These are phyloP conservation scores for Trifolium pratense DNA, from an alignment of 306 rosid species.

Conservation along the genomic window DNA sequence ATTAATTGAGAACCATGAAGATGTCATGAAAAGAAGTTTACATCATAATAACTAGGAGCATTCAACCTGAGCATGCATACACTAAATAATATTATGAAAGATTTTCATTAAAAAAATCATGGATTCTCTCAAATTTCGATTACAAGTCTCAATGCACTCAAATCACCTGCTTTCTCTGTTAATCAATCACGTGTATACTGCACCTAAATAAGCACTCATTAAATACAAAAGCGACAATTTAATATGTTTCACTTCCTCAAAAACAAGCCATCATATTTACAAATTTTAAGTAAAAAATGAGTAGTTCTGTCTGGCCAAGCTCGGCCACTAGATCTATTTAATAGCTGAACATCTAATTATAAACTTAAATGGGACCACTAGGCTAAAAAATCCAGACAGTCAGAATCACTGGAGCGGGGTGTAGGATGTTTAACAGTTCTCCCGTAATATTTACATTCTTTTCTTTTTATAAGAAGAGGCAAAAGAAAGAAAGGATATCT, in stretches of 20 bases:
- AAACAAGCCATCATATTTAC: constrained; percentile 8
- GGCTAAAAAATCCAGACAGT: constrained; percentile 25
- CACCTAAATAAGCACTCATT: constrained; percentile 10
- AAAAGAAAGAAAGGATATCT: constrained; percentile 4
- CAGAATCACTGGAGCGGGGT: constrained; percentile 4
- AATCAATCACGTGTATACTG: neutral
- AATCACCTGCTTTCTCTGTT: neutral
- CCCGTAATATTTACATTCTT: neutral
- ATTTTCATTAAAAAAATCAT: neutral
- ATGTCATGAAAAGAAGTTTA: constrained; percentile 2
- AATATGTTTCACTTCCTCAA: constrained; percentile 22
- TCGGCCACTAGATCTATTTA: constrained; percentile 24
- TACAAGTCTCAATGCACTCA: constrained; percentile 25
- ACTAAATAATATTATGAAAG: constrained; percentile 8
- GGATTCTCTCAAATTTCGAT: constrained; percentile 19
- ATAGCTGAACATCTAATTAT: constrained; percentile 24
- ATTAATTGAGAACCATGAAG: constrained; percentile 30
- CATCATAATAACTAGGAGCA: constrained; percentile 36
- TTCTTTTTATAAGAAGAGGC: neutral
- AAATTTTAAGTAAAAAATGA: constrained; percentile 6
- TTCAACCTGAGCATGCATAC: constrained; percentile 24
- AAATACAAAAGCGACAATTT: constrained; percentile 1
- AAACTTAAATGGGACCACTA: constrained; percentile 4
- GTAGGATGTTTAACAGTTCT: constrained; percentile 13
- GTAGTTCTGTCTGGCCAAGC: constrained; percentile 12